These are phyloP conservation scores for Plasmopara viticola DNA, from an alignment of 352 stramenopile genomes.

Conservation along the genomic window DNA sequence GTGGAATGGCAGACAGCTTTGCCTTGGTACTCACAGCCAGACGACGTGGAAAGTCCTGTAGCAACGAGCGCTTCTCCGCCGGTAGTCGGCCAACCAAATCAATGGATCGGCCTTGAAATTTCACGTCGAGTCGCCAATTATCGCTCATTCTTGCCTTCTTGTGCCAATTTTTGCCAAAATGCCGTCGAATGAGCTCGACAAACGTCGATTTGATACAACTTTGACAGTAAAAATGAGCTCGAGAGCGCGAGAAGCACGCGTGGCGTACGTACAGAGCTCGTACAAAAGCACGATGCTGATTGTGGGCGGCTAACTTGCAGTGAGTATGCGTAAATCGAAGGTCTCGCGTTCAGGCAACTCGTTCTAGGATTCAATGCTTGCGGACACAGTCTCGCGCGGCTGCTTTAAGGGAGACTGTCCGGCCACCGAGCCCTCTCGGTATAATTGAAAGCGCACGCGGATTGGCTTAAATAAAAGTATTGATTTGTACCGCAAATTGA, in stretches of 20 bases:
- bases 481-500: not conserved
- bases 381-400: constrained; percentile 13
- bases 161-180: not conserved
- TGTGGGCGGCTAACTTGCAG: constrained; percentile 5
- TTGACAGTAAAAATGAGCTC: not conserved
- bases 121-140: constrained; percentile 81
- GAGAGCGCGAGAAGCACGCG: constrained; percentile 1
- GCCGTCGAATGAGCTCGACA: not conserved
- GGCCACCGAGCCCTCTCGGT: constrained; percentile 7
- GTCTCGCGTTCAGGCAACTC: not conserved
- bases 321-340: not conserved
- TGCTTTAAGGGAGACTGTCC: constrained; percentile 18
- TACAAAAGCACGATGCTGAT: constrained; percentile 3
- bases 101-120: constrained; percentile 75
- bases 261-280: constrained; percentile 1
- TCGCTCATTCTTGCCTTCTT: constrained; percentile 33
- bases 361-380: not conserved
- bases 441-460: constrained; percentile 1
- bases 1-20: constrained; percentile 75
- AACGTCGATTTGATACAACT: not conserved
- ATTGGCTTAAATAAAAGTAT: constrained; percentile 30
- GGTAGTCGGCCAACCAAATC: constrained; percentile 66
- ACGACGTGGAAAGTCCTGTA: constrained; percentile 72
- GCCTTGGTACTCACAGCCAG: constrained; percentile 69
- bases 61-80: constrained; percentile 70